Base-by-base conservation (phyloP, 306 rosid species). In the Spatholobus suberectus region DNA sequence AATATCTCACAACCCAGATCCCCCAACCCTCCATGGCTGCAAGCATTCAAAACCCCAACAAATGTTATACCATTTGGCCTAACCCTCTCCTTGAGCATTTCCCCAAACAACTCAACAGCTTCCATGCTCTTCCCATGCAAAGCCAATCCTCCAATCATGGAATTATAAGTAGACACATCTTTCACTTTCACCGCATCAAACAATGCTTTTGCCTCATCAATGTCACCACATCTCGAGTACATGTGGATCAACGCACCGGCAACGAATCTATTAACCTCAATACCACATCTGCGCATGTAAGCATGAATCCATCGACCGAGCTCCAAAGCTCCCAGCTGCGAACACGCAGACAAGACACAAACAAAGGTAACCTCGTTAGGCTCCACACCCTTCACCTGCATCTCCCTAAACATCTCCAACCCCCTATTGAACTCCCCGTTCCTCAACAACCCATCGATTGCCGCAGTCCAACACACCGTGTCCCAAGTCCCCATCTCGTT, bases 21-120 rank as follows among this genome's bases (percentile, higher is more conserved):
- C 68, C 73, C 86, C 88, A 85, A 75, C 68, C 92, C 92, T 15
- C 85, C 86, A 83, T 85, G 89, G 68, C 90, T 89, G 61, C 88
- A 85, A 37, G 92, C 89, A 65, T 81, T 87, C 70, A 87, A 75
- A 6, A 85, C 88, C 3, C 67, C 83, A 75, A 85, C 89, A 68
- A 89, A 87, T 5, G 87, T 89, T 7, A 89, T 83, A 40, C 59
- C 47, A 46, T 85, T 87, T 27, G 89, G 92, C 41, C 46, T 75
- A 34, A 81, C 12, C 21, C 87, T 40, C 20, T 13, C 71, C 40
- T 51, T 67, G 43, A 70, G 47, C 90, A 89, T 87, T 43, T 41
- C 73, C 59, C 66, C 14, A n/a, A 87, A 83, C 80, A 85, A 70
- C n/a, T 85, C 75, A 8, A 85, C 27, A 6, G 88, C 87, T 44